phyloP scores from a whole-genome alignment of 2,329 filamentous ascomycete species.

The Fonsecaea pugnacius region DNA sequence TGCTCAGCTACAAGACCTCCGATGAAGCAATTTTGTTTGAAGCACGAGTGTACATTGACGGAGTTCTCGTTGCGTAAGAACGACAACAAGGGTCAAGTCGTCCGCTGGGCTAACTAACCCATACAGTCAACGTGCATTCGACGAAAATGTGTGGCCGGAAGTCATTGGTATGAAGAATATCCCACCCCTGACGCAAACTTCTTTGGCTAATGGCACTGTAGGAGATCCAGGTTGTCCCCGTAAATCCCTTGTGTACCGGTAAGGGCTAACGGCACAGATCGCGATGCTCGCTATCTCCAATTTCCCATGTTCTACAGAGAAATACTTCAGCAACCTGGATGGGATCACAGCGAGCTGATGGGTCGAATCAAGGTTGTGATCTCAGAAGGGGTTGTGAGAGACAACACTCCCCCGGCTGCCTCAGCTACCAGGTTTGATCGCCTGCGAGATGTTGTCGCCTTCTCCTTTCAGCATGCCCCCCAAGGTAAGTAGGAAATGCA shows the following conservation, averaged over 20 bases:
- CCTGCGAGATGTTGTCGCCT: conserved; percentile 73
- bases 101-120: conserved; percentile 3
- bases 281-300: conserved; percentile 50
- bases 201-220: conserved; percentile 14
- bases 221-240: conserved; percentile 23
- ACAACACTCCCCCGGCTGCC: conserved; percentile 33
- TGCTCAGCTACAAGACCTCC: conserved; percentile 61
- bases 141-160: conserved; percentile 51
- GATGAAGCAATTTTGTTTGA: conserved; percentile 65
- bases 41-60: conserved; percentile 71
- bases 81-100: neutral
- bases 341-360: conserved; percentile 71
- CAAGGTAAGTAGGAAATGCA: conserved; percentile 59
- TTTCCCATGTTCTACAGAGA: conserved; percentile 76
- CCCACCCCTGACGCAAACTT: neutral
- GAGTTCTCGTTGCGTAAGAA: conserved; percentile 64
- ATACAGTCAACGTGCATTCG: conserved; percentile 26
- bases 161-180: conserved; percentile 33
- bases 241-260: neutral
- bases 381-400: conserved; percentile 69
- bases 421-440: conserved; percentile 57
- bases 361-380: conserved; percentile 78
- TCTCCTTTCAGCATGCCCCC: conserved; percentile 85
- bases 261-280: conserved; percentile 19
- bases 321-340: conserved; percentile 70